Evolutionary conservation across 345 rosid species (phyloP).

Genomic region (Syzygium oleosum): DNA sequence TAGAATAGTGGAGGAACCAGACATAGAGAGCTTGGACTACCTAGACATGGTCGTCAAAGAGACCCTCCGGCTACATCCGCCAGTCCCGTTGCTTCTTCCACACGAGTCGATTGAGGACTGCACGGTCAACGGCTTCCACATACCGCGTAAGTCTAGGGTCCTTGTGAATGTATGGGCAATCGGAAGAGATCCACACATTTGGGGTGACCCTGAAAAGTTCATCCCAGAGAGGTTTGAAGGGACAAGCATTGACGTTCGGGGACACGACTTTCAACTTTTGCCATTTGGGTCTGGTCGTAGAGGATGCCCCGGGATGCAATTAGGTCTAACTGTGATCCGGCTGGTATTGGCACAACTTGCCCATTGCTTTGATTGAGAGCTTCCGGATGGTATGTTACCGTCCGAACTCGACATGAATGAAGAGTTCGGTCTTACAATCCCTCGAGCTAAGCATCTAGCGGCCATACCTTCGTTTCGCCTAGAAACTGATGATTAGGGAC

Average conservation of each 20-base stretch:
- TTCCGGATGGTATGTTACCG: neutral
- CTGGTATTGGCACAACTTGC: neutral
- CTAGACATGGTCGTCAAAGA: neutral
- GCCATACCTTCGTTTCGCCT: neutral
- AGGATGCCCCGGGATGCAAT: neutral
- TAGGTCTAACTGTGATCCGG: neutral
- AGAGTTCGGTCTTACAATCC: neutral
- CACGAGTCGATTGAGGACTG: neutral
- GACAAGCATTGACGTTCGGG: neutral
- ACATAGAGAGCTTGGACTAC: slow-evolving; percentile 14
- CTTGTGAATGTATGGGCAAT: neutral
- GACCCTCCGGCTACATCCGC: neutral
- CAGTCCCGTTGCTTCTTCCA: neutral
- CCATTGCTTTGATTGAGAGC: slow-evolving; percentile 1
- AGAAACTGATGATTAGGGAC: neutral
- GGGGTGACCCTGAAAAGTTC: neutral
- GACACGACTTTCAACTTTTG: neutral
- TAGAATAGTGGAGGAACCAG: slow-evolving; percentile 36
- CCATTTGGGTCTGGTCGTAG: slow-evolving; percentile 1
- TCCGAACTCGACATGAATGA: neutral
- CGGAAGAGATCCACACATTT: neutral
- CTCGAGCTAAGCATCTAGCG: neutral
- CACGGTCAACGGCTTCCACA: neutral
- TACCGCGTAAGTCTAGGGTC: neutral
- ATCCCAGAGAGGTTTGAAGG: neutral